Base-by-base conservation (phyloP, 169 alveolate species). In the Theileria annulata region DNA sequence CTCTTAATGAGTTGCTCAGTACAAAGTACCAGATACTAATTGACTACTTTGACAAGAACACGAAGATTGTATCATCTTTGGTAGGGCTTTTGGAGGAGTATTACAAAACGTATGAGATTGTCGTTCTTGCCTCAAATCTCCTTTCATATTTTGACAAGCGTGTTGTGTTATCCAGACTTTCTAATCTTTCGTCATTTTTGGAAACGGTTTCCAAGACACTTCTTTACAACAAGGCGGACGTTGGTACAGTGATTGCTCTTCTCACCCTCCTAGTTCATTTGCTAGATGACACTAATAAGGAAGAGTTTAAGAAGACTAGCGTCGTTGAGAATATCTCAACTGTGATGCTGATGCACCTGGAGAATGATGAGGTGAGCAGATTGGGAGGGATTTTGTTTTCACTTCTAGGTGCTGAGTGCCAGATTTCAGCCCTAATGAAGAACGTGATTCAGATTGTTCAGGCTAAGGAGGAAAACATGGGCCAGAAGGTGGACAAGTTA, bases 391-490 rank as follows among this genome's bases (percentile, higher is more conserved):
- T 91, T 60, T 85, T 95, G 60, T 87, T 93, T 66, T 92, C 94
- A 13, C 90, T 90, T 73, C 86, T 94, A 89, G 97, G 97, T 21
- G 97, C 97, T 28, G 97, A 95, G 77, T 95, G 92, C 51, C 96
- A 94, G 75, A 94, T 95, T 68, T 93, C 93, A 86, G 90, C 91
- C 54, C 71, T 95, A 56, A 95, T 95, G 97, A 88, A 90, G 23
- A 76, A 81, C 51, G 94, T 95, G 54, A 92, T 95, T 35, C 90
- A 89, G 23, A 80, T 92, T 9, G 96, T 88, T 49, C 88, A 84
- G 60, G 78, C 71, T 58, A 91, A 89, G 66, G 93, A 81, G 76
- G 96, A 92, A 69, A 77, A 91, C 59, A 91, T 92, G 78, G 92
- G 91, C 13, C 92, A 92, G 76, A 88, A 92, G 66, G 94, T 95